phyloP scores from a whole-genome alignment of 371 early-diverging fungal genomes.

The Rhizopus microsporus region DNA sequence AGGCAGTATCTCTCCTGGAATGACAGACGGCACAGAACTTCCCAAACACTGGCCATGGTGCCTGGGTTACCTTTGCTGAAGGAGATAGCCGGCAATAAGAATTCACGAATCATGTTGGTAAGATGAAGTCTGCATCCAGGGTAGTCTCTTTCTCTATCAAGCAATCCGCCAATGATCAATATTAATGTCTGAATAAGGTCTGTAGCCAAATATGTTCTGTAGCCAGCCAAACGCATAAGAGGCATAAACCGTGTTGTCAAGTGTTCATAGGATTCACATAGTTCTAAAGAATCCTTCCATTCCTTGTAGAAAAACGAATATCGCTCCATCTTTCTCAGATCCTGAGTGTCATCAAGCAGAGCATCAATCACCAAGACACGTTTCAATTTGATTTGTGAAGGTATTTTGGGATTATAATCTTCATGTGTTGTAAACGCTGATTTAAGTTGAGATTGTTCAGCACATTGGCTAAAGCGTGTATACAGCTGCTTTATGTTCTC shows the following conservation, averaged over 20 bases:
- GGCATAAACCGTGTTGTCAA: constrained; percentile 49
- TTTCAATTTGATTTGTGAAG: constrained; percentile 23
- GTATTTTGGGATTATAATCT: constrained; percentile 22
- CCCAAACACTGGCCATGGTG: constrained; percentile 78
- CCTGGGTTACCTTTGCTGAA: constrained; percentile 69
- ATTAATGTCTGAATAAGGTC: constrained; percentile 44
- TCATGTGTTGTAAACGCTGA: constrained; percentile 16
- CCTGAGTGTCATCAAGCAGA: constrained; percentile 24
- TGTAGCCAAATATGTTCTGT: constrained; percentile 50
- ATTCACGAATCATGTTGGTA: constrained; percentile 64
- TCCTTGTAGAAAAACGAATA: constrained; percentile 61
- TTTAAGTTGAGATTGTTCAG: constrained; percentile 34
- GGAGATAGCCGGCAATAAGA: constrained; percentile 77
- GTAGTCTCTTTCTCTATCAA: constrained; percentile 34
- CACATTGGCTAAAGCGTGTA: constrained; percentile 22
- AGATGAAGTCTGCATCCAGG: constrained; percentile 43
- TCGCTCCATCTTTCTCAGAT: constrained; percentile 32
- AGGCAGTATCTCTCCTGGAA: constrained; percentile 71
- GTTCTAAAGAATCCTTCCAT: constrained; percentile 56
- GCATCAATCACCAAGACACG: constrained; percentile 30
- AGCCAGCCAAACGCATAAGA: constrained; percentile 52
- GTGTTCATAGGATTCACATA: constrained; percentile 37
- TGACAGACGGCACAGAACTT: constrained; percentile 62
- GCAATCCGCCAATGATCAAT: constrained; percentile 37
- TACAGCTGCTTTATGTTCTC: constrained; percentile 22